Conservation (phyloP, 768 basidiomycete species). For the Pisolithus microcarpus region DNA sequence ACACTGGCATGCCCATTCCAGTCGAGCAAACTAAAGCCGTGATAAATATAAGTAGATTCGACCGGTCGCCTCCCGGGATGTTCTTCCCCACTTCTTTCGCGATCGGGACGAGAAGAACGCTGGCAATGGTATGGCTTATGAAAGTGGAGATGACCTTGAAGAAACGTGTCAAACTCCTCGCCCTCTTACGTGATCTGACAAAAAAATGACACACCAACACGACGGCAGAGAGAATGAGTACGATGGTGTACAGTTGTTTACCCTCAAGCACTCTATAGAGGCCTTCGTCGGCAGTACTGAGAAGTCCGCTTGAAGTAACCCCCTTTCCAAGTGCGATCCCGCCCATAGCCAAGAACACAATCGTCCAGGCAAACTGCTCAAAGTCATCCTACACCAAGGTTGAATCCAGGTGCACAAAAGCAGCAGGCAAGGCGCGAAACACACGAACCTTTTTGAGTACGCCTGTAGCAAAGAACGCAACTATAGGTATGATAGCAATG, state of each 20-base stretch:
- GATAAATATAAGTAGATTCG: constrained; percentile 85
- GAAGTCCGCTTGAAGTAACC: constrained; percentile 80
- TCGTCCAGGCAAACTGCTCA: constrained; percentile 90
- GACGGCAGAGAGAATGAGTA: constrained; percentile 59
- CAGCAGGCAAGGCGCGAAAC: not conserved
- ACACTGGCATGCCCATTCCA: constrained; percentile 98
- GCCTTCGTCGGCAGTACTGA: constrained; percentile 64
- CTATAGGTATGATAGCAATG: constrained; percentile 87
- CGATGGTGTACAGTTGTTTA: constrained; percentile 58
- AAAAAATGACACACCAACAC: constrained; percentile 49
- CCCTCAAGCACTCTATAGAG: constrained; percentile 58
- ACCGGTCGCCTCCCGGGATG: constrained; percentile 51
- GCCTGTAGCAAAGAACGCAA: constrained; percentile 91
- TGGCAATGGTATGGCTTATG: constrained; percentile 97
- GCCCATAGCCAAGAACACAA: constrained; percentile 96
- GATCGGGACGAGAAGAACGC: constrained; percentile 93
- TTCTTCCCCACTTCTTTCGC: constrained; percentile 84
- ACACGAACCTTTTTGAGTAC: constrained; percentile 78
- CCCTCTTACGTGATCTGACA: not conserved
- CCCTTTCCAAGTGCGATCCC: constrained; percentile 95
- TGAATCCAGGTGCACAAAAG: not conserved
- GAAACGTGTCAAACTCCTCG: not conserved
- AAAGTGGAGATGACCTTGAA: constrained; percentile 81
- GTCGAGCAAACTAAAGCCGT: constrained; percentile 89
- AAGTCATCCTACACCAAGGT: constrained; percentile 69